Evolutionary conservation across 1,139 yeast species (phyloP).

Genomic region (Yamadazyma sp.): DNA sequence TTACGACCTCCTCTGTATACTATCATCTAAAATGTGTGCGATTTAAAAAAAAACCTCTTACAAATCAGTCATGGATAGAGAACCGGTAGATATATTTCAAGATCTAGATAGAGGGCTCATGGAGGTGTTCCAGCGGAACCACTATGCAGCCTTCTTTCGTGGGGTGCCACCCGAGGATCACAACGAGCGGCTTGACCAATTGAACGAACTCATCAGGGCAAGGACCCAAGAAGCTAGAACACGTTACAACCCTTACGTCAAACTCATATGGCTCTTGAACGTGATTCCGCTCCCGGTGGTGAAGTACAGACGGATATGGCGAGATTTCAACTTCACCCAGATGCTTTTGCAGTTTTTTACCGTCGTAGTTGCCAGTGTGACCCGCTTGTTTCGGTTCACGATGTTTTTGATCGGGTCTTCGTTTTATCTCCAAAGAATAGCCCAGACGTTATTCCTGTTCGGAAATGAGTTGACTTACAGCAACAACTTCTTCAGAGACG

Average conservation of each 20-base stretch:
- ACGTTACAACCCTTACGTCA: conserved; percentile 6
- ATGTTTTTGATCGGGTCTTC: conserved; percentile 22
- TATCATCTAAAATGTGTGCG: background rate
- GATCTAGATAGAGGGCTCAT: conserved; percentile 23
- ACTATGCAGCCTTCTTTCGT: conserved; percentile 16
- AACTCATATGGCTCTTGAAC: conserved; percentile 19
- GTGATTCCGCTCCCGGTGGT: conserved; percentile 30
- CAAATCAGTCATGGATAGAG: background rate
- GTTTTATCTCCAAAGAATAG: conserved; percentile 12
- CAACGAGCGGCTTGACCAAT: conserved; percentile 13
- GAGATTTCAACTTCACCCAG: conserved; percentile 13
- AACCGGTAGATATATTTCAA: conserved; percentile 19
- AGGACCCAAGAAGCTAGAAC: conserved; percentile 5
- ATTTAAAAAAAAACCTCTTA: background rate
- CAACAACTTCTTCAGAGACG: conserved; percentile 28
- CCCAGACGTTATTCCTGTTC: conserved; percentile 22
- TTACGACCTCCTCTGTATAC: too few relatives aligned
- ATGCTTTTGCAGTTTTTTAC: conserved; percentile 1
- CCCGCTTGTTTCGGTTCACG: conserved; percentile 18
- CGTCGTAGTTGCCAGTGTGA: conserved; percentile 7
- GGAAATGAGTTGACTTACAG: conserved; percentile 35
- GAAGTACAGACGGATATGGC: conserved; percentile 26
- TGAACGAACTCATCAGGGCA: conserved; percentile 13
- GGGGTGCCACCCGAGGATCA: conserved; percentile 18
- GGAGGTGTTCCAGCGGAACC: conserved; percentile 23